These are phyloP conservation scores for Fonsecaea erecta DNA, from an alignment of 2,329 filamentous ascomycete genomes.

Conservation along the genomic window DNA sequence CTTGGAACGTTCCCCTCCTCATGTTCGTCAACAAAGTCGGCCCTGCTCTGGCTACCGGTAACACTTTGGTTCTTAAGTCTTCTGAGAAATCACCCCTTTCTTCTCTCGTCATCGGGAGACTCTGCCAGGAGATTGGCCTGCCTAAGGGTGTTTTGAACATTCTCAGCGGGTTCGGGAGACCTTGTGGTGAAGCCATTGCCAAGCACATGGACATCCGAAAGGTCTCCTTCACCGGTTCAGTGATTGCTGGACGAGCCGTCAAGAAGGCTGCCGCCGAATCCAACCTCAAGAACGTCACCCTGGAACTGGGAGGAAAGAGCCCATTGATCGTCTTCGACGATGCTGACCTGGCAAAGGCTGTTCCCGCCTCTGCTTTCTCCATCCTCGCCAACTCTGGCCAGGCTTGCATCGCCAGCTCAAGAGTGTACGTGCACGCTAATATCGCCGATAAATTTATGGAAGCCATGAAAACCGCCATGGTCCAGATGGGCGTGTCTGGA, in stretches of 20 bases:
- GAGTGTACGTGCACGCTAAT: slow-evolving; percentile 62
- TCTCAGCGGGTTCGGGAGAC: slow-evolving; percentile 61
- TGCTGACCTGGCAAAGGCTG: slow-evolving; percentile 45
- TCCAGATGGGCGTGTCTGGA: slow-evolving; percentile 37
- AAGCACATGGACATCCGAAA: slow-evolving; percentile 43
- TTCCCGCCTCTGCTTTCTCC: slow-evolving; percentile 54
- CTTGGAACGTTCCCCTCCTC: slow-evolving; percentile 60
- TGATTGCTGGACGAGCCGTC: slow-evolving; percentile 41
- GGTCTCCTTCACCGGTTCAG: slow-evolving; percentile 44
- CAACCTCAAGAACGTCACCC: slow-evolving; percentile 45
- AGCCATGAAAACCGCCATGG: slow-evolving; percentile 53
- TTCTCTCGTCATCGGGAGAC: slow-evolving; percentile 63
- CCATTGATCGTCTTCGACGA: slow-evolving; percentile 46
- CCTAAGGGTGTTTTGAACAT: slow-evolving; percentile 64
- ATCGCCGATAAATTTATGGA: slow-evolving; percentile 57
- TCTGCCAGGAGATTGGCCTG: slow-evolving; percentile 63
- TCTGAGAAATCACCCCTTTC: slow-evolving; percentile 48
- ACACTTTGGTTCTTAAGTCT: slow-evolving; percentile 61
- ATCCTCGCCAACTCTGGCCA: slow-evolving; percentile 66
- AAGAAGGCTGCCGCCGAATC: slow-evolving; percentile 41
- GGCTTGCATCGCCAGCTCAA: slow-evolving; percentile 59
- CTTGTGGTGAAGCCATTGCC: slow-evolving; percentile 63
- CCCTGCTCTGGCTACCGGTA: slow-evolving; percentile 63
- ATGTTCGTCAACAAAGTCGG: slow-evolving; percentile 55
- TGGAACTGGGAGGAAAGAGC: slow-evolving; percentile 47